These are phyloP conservation scores for Craterostigma plantagineum DNA, from an alignment of 257 asterid genomes.

Conservation along the genomic window DNA sequence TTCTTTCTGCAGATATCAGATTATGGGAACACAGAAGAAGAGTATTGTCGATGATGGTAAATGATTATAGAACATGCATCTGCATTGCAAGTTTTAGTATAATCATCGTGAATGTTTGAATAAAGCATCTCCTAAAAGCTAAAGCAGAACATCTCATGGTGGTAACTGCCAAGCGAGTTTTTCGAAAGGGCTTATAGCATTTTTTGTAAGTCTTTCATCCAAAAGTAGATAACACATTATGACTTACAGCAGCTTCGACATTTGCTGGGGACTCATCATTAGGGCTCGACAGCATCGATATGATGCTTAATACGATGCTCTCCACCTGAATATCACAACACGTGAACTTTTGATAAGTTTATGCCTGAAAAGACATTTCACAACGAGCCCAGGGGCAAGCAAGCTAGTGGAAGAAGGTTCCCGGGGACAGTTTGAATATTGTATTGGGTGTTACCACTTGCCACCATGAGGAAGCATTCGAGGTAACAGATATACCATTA, in stretches of 20 bases:
- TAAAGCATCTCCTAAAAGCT: neutral
- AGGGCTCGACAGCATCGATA: slow-evolving; percentile 96
- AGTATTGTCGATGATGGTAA: neutral
- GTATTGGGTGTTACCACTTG: too few species aligned
- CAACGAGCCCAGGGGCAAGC: too few species aligned
- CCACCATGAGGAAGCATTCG: too few species aligned
- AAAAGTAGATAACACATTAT: slow-evolving; percentile 1
- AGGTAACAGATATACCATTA: too few species aligned
- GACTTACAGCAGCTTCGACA: slow-evolving; percentile 96
- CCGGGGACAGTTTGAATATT: too few species aligned
- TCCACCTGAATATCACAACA: slow-evolving; percentile 55
- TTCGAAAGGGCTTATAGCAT: too few species aligned
- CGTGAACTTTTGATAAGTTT: too few species aligned
- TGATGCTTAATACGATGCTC: slow-evolving; percentile 92
- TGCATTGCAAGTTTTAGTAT: neutral
- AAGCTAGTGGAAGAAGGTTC: too few species aligned
- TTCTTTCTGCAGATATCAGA: slow-evolving; percentile 43
- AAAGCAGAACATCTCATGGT: neutral
- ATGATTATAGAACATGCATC: neutral
- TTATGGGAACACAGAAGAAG: neutral
- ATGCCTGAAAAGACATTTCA: too few species aligned
- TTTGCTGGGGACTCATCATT: slow-evolving; percentile 96
- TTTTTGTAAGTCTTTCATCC: too few species aligned
- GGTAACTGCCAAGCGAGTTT: too few species aligned
- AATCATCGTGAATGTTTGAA: neutral